These are phyloP conservation scores for Blastobotrys aristatus DNA, from an alignment of 1,139 yeast species.

Conservation along the genomic window DNA sequence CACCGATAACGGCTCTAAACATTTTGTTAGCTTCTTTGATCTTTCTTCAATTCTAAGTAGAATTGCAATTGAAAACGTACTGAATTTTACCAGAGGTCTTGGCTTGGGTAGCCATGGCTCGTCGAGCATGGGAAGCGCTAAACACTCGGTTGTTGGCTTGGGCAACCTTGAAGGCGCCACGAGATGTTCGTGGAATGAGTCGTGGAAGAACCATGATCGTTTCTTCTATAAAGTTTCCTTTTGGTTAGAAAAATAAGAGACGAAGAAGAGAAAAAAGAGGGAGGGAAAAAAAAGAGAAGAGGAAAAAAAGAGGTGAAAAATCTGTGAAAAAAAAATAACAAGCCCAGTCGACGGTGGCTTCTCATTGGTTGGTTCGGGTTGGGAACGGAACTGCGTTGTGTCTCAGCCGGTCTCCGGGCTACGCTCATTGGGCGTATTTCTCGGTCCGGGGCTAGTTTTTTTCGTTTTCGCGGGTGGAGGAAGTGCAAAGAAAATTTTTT, in stretches of 20 bases:
- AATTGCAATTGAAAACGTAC: constrained; percentile 39
- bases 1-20: constrained; percentile 95
- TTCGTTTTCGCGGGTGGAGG: too few relatives aligned
- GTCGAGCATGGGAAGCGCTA: constrained; percentile 38
- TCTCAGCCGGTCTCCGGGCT: neutral
- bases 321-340: constrained; percentile 1
- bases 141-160: constrained; percentile 66
- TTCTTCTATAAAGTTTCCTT: constrained; percentile 6
- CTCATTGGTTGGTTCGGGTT: constrained; percentile 7
- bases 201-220: constrained; percentile 57
- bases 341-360: neutral
- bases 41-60: neutral
- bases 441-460: too few relatives aligned
- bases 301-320: constrained; percentile 2
- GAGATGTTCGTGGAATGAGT: constrained; percentile 84
- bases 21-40: neutral
- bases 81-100: constrained; percentile 87
- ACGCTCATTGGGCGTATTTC: neutral
- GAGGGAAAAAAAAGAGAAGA: constrained; percentile 4
- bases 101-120: constrained; percentile 78
- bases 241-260: neutral
- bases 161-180: constrained; percentile 87
- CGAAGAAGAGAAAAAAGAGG: neutral
- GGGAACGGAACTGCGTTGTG: neutral
- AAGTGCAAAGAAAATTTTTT: too few relatives aligned